Percentiles rank a stretch among this genome's conserved stretches.
Conservation (phyloP, 148 eudicot species). For the Amaranthus palmeri region DNA sequence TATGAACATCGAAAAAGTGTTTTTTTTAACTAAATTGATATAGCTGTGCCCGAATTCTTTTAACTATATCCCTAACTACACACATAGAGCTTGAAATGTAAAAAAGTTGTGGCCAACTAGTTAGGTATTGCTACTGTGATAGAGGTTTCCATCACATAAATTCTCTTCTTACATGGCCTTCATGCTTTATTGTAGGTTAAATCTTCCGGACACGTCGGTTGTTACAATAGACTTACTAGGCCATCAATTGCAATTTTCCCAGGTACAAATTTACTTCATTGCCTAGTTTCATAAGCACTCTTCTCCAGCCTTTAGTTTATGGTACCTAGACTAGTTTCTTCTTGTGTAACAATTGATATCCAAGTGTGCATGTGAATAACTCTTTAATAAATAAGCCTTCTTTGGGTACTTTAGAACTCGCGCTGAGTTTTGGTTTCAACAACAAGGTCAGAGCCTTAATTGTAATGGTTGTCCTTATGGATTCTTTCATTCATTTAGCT, state of each 20-base stretch:
- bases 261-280: slow-evolving; percentile 38
- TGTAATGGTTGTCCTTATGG: no score
- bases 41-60: background rate
- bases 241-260: slow-evolving; percentile 76
- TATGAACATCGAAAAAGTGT: background rate
- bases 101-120: background rate
- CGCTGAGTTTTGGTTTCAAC: no score
- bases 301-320: background rate
- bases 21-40: no score
- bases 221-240: slow-evolving; percentile 66
- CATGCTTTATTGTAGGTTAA: slow-evolving; percentile 45
- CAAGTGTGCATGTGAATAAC: background rate
- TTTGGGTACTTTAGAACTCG: background rate
- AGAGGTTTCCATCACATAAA: background rate
- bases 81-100: background rate
- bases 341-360: background rate
- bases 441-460: no score
- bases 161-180: slow-evolving; percentile 2
- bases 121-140: background rate
- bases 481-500: no score
- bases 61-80: background rate
- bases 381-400: background rate
- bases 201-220: slow-evolving; percentile 73
- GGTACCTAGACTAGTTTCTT: background rate
- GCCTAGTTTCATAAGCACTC: background rate